Percentiles rank a stretch among this genome's conserved stretches.
phyloP scores from a whole-genome alignment of 148 eudicot genomes.

The Chenopodium album region DNA sequence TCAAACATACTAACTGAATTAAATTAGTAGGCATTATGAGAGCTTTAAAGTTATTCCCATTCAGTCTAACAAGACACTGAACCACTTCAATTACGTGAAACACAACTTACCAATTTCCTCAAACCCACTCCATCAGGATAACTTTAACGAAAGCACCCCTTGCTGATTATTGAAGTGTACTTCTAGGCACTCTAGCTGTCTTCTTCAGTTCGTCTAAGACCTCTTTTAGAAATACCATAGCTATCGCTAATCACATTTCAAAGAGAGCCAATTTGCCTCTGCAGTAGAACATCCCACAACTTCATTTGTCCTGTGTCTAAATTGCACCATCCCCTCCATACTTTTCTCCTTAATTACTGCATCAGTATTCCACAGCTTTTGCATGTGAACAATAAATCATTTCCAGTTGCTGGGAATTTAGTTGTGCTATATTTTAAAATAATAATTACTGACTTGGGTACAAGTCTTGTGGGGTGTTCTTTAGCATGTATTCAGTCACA shows the following conservation, averaged over 20 bases:
- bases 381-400: neutral
- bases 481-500: too few species aligned
- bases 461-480: too few species aligned
- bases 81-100: neutral
- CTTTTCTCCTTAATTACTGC: neutral
- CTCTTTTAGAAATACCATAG: neutral
- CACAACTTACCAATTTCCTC: neutral
- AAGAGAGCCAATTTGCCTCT: neutral
- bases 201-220: too few species aligned
- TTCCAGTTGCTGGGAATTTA: too few species aligned
- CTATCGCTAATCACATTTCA: neutral
- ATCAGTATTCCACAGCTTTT: neutral
- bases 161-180: neutral
- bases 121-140: neutral
- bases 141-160: neutral
- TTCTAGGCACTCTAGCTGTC: neutral
- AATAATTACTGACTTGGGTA: too few species aligned
- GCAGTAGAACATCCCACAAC: neutral
- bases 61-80: neutral
- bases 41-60: neutral
- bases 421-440: too few species aligned
- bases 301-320: neutral
- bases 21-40: too few species aligned
- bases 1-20: too few species aligned
- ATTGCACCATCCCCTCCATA: neutral